Conservation (phyloP, 1,284 basidiomycete species). For the Cutaneotrichosporon mucoides region DNA sequence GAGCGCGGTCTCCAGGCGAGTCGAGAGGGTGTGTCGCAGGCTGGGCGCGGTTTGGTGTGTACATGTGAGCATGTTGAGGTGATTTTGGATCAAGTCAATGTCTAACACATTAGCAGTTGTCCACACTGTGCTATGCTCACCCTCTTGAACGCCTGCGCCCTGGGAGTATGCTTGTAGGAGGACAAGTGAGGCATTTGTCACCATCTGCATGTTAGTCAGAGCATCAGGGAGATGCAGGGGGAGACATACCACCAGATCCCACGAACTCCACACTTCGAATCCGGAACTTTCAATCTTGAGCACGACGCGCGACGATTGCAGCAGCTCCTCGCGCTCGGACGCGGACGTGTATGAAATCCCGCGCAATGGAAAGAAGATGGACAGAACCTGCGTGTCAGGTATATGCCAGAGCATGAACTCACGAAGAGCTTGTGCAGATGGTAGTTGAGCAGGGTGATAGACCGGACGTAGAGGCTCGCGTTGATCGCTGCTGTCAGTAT, state of each 20-base stretch:
- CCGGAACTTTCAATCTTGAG: slow-evolving; percentile 19
- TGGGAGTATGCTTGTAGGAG: slow-evolving; percentile 19
- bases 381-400: slow-evolving; percentile 11
- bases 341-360: slow-evolving; percentile 13
- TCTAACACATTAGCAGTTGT: too few relatives aligned
- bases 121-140: too few relatives aligned
- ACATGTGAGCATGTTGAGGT: slow-evolving; percentile 18
- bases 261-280: slow-evolving; percentile 26
- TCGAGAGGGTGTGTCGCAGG: slow-evolving; percentile 19
- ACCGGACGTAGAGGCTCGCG: slow-evolving; percentile 13
- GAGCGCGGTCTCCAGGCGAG: slow-evolving; percentile 17
- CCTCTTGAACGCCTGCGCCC: slow-evolving; percentile 13
- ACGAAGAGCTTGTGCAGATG: slow-evolving; percentile 27
- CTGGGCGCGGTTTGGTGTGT: slow-evolving; percentile 21
- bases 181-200: slow-evolving; percentile 21
- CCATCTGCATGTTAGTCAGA: slow-evolving; percentile 12
- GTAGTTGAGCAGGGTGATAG: slow-evolving; percentile 24
- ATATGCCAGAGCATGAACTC: too few relatives aligned
- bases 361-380: slow-evolving; percentile 20
- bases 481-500: slow-evolving; percentile 7
- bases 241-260: slow-evolving; percentile 20
- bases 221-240: background rate
- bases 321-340: slow-evolving; percentile 14
- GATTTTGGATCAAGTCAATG: slow-evolving; percentile 22
- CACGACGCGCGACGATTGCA: slow-evolving; percentile 19